These are phyloP conservation scores for Polyrhizophydium stewartii DNA, from an alignment of 371 early-diverging fungal genomes.

Conservation along the genomic window DNA sequence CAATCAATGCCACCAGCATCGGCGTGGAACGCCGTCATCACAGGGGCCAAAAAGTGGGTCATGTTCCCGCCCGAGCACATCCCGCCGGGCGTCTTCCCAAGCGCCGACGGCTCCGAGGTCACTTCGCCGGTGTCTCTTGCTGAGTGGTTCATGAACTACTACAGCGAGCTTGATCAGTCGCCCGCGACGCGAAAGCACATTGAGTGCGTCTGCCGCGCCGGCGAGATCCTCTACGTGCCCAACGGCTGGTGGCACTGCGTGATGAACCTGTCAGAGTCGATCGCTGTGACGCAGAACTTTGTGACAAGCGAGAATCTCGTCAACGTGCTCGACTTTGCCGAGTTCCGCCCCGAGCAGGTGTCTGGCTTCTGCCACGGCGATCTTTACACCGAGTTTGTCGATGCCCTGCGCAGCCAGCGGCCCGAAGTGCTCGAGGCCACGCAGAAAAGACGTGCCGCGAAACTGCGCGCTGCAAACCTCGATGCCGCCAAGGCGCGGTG, in stretches of 20 bases:
- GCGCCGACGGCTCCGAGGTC: constrained; percentile 60
- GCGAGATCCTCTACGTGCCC: constrained; percentile 67
- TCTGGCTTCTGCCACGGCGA: constrained; percentile 28
- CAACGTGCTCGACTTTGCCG: constrained; percentile 52
- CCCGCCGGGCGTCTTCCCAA: constrained; percentile 68
- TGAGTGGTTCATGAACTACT: constrained; percentile 53
- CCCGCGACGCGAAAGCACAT: constrained; percentile 21
- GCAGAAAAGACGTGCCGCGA: background rate
- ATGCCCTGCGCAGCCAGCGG: constrained; percentile 6
- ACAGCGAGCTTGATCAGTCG: constrained; percentile 14
- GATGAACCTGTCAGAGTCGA: constrained; percentile 59
- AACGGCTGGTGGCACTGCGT: constrained; percentile 71
- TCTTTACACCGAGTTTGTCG: constrained; percentile 11
- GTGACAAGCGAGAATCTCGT: constrained; percentile 49
- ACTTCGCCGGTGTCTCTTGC: constrained; percentile 62
- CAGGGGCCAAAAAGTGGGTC: constrained; percentile 53
- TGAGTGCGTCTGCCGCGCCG: constrained; percentile 57
- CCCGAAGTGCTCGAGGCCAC: constrained; percentile 7
- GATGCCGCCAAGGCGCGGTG: no score
- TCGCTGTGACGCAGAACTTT: constrained; percentile 69
- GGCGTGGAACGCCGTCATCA: constrained; percentile 70
- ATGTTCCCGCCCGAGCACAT: constrained; percentile 55
- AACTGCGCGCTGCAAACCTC: no score
- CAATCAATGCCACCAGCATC: constrained; percentile 32
- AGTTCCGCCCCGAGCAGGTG: constrained; percentile 53